phyloP scores from a whole-genome alignment of 2,329 filamentous ascomycete genomes.

The Sporothrix brasiliensis region DNA sequence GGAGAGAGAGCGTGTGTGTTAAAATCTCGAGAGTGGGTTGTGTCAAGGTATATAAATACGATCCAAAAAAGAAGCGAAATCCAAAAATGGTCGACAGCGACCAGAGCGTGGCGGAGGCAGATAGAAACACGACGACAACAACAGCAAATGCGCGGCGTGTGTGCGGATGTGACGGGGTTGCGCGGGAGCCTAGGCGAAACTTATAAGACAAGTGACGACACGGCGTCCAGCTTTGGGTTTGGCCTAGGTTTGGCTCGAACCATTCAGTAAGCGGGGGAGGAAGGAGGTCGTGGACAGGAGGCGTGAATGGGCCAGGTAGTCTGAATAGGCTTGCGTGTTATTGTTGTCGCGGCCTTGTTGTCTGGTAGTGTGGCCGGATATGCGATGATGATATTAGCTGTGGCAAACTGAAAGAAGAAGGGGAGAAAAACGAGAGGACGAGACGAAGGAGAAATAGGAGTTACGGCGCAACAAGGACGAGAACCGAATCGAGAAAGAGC shows the following conservation, averaged over 20 bases:
- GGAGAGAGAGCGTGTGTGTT: not conserved
- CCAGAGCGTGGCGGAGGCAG: not conserved
- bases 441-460: not conserved
- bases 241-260: not conserved
- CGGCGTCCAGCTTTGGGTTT: conserved; percentile 8
- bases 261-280: not conserved
- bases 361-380: conserved; percentile 10
- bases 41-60: not conserved
- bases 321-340: not conserved
- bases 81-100: not conserved
- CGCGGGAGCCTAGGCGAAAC: conserved; percentile 2
- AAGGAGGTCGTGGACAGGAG: conserved; percentile 5
- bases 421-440: not conserved
- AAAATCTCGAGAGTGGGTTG: not conserved
- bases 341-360: conserved; percentile 21
- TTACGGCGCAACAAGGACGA: not conserved
- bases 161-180: conserved; percentile 25
- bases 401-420: not conserved
- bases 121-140: not conserved
- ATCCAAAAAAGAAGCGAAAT: not conserved
- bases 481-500: not conserved
- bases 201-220: conserved; percentile 27
- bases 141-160: not conserved
- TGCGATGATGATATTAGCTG: conserved; percentile 4
- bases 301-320: conserved; percentile 1